Evolutionary conservation across 345 rosid genomes (phyloP), one percentile per base, ranked within the genome.

Genomic region (Carallia pectinifolia): DNA sequence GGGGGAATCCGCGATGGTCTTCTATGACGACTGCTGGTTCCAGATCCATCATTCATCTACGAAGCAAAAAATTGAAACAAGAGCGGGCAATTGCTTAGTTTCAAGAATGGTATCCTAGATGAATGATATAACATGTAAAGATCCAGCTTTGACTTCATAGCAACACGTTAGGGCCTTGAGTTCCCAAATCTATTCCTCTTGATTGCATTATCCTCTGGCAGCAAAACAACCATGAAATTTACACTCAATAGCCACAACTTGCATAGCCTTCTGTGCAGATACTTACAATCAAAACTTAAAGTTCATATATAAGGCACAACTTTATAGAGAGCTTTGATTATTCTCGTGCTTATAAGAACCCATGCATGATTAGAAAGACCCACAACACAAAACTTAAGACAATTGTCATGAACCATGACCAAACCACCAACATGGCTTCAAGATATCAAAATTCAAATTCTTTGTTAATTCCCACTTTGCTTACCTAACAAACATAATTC

Each of bases 21-120:
- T 89, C 91, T 85, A 62, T 86, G 89, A 62, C 86, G 89, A 78
- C 89, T 84, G 59, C 90, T 87, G 19, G 85, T 85, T 69, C 96
- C 99, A 58, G 97, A 88, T 69, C 87, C 85, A 73, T 95, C 98
- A 85, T 85, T 82, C 80, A 96, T 87, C 97, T 92, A 71, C 75
- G 79, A 79, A 78, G 76, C 40, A 77, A 76, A 7, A 7, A 76
- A 67, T 38, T 52, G 71, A 71, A 56, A 27, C 44, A 63, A 6
- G 61, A 56, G 33, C 55, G 66, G 19, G 18, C 33, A 79, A 54
- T 27, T 58, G 63, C 37, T 62, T 1, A 30, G 12, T 63, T 52
- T 52, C 9, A 70, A 16, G 60, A 40, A 65, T 50, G 60, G 18
- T 39, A 4, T 6, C 70, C 18, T 30, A 48, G 64, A 37, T 44